phyloP scores from a whole-genome alignment of 768 basidiomycete species.

The Heimioporus sp. region DNA sequence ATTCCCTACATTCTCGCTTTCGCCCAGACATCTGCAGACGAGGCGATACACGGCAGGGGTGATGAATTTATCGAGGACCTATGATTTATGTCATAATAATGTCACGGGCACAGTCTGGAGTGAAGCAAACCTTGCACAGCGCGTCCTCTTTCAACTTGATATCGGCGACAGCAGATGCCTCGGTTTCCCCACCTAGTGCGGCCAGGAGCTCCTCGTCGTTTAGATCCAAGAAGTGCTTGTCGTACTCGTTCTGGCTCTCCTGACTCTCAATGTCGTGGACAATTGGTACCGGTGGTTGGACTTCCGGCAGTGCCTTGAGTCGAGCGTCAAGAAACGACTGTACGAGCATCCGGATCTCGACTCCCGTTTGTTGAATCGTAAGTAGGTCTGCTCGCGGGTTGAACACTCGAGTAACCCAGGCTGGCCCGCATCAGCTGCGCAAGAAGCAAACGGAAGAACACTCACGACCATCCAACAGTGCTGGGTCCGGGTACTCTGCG shows the following conservation, averaged over 20 bases:
- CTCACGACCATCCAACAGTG: constrained; percentile 55
- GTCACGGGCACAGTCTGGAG: background rate
- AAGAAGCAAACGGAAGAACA: constrained; percentile 5
- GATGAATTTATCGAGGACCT: constrained; percentile 52
- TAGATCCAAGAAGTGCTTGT: constrained; percentile 54
- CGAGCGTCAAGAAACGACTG: constrained; percentile 63
- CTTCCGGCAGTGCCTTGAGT: constrained; percentile 41
- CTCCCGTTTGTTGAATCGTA: constrained; percentile 40
- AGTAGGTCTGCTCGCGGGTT: constrained; percentile 43
- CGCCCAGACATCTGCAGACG: constrained; percentile 47
- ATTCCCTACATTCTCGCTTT: constrained; percentile 20
- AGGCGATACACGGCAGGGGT: constrained; percentile 55
- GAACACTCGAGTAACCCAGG: constrained; percentile 55
- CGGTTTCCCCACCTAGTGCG: constrained; percentile 43
- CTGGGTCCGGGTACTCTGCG: constrained; percentile 59
- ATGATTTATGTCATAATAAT: background rate
- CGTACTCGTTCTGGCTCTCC: constrained; percentile 81
- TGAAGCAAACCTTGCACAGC: constrained; percentile 46
- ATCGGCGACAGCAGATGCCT: constrained; percentile 22
- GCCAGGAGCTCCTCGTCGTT: constrained; percentile 59
- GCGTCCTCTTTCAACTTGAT: constrained; percentile 44
- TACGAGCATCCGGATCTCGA: constrained; percentile 57
- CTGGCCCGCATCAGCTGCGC: constrained; percentile 34
- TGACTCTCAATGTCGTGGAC: constrained; percentile 40
- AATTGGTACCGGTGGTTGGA: constrained; percentile 30